Evolutionary conservation across 805 yeast genomes (phyloP).

Genomic region (Millerago galiae): DNA sequence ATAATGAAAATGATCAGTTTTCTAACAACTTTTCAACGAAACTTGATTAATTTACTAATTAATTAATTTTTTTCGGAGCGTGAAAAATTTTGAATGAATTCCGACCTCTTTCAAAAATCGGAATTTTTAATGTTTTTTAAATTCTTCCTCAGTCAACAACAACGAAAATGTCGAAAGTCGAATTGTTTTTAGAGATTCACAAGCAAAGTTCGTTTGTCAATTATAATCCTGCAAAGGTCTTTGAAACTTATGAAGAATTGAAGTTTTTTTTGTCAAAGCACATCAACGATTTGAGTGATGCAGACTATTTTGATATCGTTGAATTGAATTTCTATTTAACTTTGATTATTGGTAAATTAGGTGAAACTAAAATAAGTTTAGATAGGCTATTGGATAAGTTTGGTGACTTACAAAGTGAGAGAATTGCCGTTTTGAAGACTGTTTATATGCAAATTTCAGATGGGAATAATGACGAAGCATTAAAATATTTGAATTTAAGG

Average conservation of each 20-base stretch:
- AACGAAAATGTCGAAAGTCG: conserved; percentile 26
- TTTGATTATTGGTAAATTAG: conserved; percentile 55
- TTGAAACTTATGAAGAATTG: conserved; percentile 33
- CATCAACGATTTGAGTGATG: conserved; percentile 24
- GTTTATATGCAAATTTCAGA: conserved; percentile 52
- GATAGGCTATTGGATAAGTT: conserved; percentile 65
- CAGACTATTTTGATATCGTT: conserved; percentile 48
- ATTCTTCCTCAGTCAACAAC: too few relatives aligned
- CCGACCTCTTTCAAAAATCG: too few relatives aligned
- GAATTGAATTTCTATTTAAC: conserved; percentile 70
- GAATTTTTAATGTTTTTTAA: too few relatives aligned
- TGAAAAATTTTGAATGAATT: too few relatives aligned
- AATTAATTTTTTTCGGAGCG: too few relatives aligned
- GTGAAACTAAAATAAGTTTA: conserved; percentile 61
- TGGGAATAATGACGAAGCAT: conserved; percentile 28
- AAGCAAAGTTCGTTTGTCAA: conserved; percentile 44
- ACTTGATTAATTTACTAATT: too few relatives aligned
- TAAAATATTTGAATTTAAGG: conserved; percentile 29
- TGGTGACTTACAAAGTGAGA: conserved; percentile 46
- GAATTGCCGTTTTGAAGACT: conserved; percentile 49
- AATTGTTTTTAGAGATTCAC: conserved; percentile 44
- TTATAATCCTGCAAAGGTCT: conserved; percentile 38
- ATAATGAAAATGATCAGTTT: too few relatives aligned
- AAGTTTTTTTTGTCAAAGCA: conserved; percentile 18
- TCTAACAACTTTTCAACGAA: too few relatives aligned